A percentile compares a stretch with the other conserved stretches of the same genome.
phyloP scores from a whole-genome alignment of 2,329 filamentous ascomycete species.

The Chaetomium olivaceum region DNA sequence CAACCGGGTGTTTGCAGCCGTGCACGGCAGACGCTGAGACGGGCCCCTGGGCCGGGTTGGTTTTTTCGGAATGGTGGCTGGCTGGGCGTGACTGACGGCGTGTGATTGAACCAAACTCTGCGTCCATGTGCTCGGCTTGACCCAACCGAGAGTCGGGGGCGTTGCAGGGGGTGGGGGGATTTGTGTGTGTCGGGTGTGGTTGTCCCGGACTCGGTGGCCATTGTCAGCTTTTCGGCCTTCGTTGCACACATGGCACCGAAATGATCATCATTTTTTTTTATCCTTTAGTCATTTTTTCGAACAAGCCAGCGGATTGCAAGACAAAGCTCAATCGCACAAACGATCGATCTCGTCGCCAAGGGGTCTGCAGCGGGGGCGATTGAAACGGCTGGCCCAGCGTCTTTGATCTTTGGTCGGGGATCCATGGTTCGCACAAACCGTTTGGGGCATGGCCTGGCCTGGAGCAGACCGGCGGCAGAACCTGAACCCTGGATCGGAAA shows the following conservation, averaged over 20 bases:
- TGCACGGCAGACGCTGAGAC: background rate
- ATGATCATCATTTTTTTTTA: background rate
- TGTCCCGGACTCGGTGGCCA: background rate
- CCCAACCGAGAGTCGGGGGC: constrained; percentile 12
- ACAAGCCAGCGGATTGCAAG: background rate
- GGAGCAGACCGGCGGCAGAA: constrained; percentile 19
- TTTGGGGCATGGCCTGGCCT: background rate
- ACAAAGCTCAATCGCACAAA: background rate
- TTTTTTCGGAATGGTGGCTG: constrained; percentile 15
- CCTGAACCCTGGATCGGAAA: constrained; percentile 30
- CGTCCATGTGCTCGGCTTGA: constrained; percentile 5
- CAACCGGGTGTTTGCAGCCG: constrained; percentile 18
- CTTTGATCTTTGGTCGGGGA: background rate
- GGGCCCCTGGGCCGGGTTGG: background rate
- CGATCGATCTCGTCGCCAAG: background rate
- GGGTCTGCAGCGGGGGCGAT: background rate
- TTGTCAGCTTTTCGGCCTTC: background rate
- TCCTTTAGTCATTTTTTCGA: background rate
- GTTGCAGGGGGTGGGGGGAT: background rate
- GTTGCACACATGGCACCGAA: background rate
- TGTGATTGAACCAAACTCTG: constrained; percentile 17
- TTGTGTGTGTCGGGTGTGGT: no score
- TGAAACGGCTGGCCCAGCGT: constrained; percentile 2
- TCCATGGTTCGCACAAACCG: constrained; percentile 11
- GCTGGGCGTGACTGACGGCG: constrained; percentile 13